These are phyloP conservation scores for Rauvolfia tetraphylla DNA, from an alignment of 257 asterid species.

Conservation along the genomic window DNA sequence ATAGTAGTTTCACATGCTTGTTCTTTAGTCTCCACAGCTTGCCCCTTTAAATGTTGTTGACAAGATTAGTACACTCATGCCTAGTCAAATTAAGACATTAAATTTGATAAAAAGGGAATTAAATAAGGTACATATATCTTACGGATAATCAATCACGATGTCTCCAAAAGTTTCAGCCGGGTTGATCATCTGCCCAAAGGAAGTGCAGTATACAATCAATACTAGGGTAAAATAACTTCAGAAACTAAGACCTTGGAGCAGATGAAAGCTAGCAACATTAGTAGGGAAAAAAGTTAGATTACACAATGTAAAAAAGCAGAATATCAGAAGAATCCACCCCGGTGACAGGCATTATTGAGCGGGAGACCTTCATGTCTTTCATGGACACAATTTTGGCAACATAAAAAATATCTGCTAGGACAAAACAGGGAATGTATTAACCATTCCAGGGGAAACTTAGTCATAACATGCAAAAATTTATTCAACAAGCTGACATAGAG, in stretches of 20 bases:
- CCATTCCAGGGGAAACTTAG: background rate
- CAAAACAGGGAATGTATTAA: background rate
- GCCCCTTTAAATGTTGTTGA: background rate
- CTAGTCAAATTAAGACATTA: background rate
- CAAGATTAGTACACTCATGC: background rate
- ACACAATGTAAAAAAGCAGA: background rate
- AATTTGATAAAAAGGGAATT: background rate
- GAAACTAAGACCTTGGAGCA: background rate
- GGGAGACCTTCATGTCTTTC: background rate
- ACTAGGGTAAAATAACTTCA: background rate
- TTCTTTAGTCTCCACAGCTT: background rate
- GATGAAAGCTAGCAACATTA: background rate
- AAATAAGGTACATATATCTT: constrained; percentile 44
- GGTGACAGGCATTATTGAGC: background rate
- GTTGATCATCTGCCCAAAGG: constrained; percentile 67
- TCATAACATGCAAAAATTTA: background rate
- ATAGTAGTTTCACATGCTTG: background rate
- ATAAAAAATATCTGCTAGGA: background rate
- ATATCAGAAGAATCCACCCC: background rate
- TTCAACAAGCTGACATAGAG: background rate
- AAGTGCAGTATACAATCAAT: constrained; percentile 20
- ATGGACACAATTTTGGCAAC: background rate
- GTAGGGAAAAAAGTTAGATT: background rate
- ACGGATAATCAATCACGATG: constrained; percentile 97
- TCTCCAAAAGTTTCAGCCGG: constrained; percentile 99